These are phyloP conservation scores for Apiotrichum akiyoshidainum DNA, from an alignment of 1,284 basidiomycete species.

Conservation along the genomic window DNA sequence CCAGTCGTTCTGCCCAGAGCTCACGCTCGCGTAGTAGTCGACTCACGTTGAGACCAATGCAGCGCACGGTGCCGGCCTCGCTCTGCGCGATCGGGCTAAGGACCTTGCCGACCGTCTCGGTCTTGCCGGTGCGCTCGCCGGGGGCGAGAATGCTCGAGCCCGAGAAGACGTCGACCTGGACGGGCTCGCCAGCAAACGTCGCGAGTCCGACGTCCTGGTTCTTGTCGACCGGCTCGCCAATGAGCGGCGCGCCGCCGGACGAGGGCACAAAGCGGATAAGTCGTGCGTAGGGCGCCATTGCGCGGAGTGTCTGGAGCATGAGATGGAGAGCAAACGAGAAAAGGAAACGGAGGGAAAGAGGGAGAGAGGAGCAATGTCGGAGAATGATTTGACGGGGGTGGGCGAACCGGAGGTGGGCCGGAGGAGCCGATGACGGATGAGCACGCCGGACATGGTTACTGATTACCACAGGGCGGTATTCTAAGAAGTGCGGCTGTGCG, in stretches of 20 bases:
- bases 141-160: slow-evolving; percentile 39
- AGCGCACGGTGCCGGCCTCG: slow-evolving; percentile 47
- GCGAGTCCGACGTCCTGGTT: slow-evolving; percentile 50
- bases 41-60: slow-evolving; percentile 48
- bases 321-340: neutral
- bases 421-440: too few species aligned
- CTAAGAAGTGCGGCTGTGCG: too few species aligned
- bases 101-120: slow-evolving; percentile 32
- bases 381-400: too few species aligned
- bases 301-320: slow-evolving; percentile 16
- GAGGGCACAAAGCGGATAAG: slow-evolving; percentile 43
- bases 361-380: too few species aligned
- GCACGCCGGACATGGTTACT: too few species aligned
- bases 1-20: too few species aligned
- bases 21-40: too few species aligned
- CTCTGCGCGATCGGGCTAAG: slow-evolving; percentile 41
- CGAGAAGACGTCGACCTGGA: slow-evolving; percentile 43
- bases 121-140: slow-evolving; percentile 42
- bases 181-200: slow-evolving; percentile 24
- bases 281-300: slow-evolving; percentile 30
- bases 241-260: slow-evolving; percentile 16
- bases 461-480: too few species aligned
- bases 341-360: too few species aligned
- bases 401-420: too few species aligned
- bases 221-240: slow-evolving; percentile 46